Conservation (phyloP, 2,329 filamentous ascomycete species). For the Graphiopsis chlorocephala region DNA sequence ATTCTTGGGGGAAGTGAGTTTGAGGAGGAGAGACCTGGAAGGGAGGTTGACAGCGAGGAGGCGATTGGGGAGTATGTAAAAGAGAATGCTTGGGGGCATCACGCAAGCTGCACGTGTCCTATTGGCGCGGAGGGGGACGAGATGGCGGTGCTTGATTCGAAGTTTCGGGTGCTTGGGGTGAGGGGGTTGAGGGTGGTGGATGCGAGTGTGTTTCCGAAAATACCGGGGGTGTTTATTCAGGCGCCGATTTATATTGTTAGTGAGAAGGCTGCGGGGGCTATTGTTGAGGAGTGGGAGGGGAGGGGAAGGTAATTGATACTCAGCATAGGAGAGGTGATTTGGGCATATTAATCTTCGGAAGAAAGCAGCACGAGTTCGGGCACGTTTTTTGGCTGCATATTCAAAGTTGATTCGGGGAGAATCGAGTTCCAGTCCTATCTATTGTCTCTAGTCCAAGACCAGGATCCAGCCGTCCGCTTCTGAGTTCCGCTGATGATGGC, state of each 20-base stretch:
- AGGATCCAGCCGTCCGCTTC: neutral
- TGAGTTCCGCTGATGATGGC: neutral
- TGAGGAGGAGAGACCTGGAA: constrained; percentile 37
- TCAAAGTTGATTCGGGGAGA: neutral
- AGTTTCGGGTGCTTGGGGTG: constrained; percentile 19
- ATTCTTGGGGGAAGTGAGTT: constrained; percentile 37
- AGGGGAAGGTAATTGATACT: neutral
- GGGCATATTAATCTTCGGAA: neutral
- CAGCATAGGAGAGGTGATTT: constrained; percentile 11
- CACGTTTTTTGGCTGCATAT: neutral
- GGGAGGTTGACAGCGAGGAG: constrained; percentile 40
- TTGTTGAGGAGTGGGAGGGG: constrained; percentile 33
- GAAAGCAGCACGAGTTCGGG: neutral
- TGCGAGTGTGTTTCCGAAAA: constrained; percentile 18
- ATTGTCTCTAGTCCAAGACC: neutral
- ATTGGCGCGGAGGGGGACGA: constrained; percentile 43
- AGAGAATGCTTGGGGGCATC: constrained; percentile 52
- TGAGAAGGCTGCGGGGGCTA: constrained; percentile 62
- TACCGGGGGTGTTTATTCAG: constrained; percentile 50
- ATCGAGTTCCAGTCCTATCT: neutral
- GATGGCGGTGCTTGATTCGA: constrained; percentile 24
- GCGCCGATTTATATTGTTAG: constrained; percentile 55
- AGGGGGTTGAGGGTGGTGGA: constrained; percentile 21
- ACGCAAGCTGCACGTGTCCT: constrained; percentile 54
- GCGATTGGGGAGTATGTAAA: constrained; percentile 48